A percentile compares a stretch with the other conserved stretches of the same genome.
phyloP scores from a whole-genome alignment of 805 yeast species.

The Myxozyma neglecta region DNA sequence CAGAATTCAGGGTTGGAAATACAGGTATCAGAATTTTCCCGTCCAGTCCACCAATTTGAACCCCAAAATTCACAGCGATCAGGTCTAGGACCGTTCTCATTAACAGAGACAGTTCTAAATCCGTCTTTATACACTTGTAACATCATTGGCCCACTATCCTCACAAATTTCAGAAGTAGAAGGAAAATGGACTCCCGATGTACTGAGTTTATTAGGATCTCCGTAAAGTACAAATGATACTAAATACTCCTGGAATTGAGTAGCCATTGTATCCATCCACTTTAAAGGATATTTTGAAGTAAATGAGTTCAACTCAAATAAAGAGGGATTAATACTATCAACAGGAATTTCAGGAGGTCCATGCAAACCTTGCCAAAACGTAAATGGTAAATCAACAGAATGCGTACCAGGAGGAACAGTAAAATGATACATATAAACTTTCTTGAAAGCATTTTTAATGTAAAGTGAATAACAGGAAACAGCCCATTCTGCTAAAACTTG shows the following conservation, averaged over 20 bases:
- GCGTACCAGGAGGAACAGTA: slow-evolving; percentile 25
- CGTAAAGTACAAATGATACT: slow-evolving; percentile 14
- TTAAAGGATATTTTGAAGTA: neutral
- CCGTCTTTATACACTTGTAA: slow-evolving; percentile 9
- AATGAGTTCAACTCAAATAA: neutral
- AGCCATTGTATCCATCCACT: slow-evolving; percentile 2
- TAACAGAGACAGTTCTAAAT: neutral
- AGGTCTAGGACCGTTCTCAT: slow-evolving; percentile 2
- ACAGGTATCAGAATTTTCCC: neutral
- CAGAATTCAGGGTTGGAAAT: neutral
- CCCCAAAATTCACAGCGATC: slow-evolving; percentile 14
- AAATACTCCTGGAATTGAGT: slow-evolving; percentile 18
- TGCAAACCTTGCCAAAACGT: slow-evolving; percentile 18
- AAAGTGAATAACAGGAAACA: slow-evolving; percentile 9
- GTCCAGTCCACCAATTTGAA: slow-evolving; percentile 18
- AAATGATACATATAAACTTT: slow-evolving; percentile 3
- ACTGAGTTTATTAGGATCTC: slow-evolving; percentile 22
- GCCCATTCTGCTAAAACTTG: slow-evolving; percentile 20
- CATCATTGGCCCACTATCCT: neutral
- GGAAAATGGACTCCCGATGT: neutral
- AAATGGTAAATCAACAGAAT: slow-evolving; percentile 16
- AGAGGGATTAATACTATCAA: neutral
- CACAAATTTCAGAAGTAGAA: neutral
- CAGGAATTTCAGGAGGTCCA: neutral
- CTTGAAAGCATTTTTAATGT: slow-evolving; percentile 5